Evolutionary conservation across 805 yeast species (phyloP).

Genomic region (Yamadazyma olivae): DNA sequence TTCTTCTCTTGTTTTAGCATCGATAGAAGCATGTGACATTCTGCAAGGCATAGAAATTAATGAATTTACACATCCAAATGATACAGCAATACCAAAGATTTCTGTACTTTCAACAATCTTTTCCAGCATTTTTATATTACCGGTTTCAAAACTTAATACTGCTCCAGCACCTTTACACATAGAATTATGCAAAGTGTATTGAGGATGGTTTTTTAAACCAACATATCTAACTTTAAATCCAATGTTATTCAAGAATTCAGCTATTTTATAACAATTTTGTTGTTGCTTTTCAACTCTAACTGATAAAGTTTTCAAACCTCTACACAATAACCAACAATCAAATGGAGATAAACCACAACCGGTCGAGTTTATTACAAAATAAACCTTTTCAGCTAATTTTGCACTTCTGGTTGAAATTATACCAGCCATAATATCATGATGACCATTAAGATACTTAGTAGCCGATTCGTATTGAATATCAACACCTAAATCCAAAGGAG

Average conservation of each 20-base stretch:
- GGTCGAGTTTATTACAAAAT: conserved; percentile 79
- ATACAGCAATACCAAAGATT: conserved; percentile 84
- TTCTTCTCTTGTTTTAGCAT: conserved; percentile 78
- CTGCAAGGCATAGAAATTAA: conserved; percentile 90
- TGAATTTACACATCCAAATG: conserved; percentile 93
- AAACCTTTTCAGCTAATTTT: conserved; percentile 65
- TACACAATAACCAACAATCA: conserved; percentile 83
- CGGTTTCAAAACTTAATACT: conserved; percentile 86
- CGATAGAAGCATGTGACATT: conserved; percentile 98
- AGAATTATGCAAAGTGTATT: conserved; percentile 71
- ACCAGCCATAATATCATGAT: conserved; percentile 97
- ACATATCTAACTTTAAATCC: conserved; percentile 86
- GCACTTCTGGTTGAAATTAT: conserved; percentile 68
- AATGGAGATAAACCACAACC: conserved; percentile 93
- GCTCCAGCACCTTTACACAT: conserved; percentile 87
- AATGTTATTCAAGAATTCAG: conserved; percentile 62
- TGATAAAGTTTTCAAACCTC: conserved; percentile 88
- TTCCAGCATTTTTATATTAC: conserved; percentile 62
- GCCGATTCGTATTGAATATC: conserved; percentile 94
- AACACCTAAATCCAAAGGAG: conserved; percentile 81
- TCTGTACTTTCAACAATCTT: conserved; percentile 72
- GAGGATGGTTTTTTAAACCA: conserved; percentile 79
- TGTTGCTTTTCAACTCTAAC: conserved; percentile 88
- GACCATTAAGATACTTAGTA: conserved; percentile 90
- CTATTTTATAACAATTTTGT: conserved; percentile 69